Base-by-base conservation (phyloP, 2,329 filamentous ascomycete species). In the Fusarium decemcellulare region DNA sequence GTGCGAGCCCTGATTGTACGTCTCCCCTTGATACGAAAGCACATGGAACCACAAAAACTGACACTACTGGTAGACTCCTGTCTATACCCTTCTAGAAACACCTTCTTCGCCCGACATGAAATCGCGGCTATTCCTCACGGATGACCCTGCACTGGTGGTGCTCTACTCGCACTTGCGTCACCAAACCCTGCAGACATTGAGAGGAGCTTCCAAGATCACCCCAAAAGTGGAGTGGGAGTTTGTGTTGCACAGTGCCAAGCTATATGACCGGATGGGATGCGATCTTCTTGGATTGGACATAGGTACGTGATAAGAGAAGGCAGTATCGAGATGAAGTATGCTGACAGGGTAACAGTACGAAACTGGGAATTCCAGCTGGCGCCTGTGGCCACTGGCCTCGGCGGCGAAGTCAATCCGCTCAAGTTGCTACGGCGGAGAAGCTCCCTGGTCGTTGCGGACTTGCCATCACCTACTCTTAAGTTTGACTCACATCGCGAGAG, bases 251-350 rank as follows among this genome's bases (percentile, higher is more conserved):
- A 97, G 93, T 56, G 93, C 94, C 15, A 87, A 90, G 57, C 84
- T 96, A 16, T 98, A 95, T 76, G 92, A 92, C 77, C 91, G 93
- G 9, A 98, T 96, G 95, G 95, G 96, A 4, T 97, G 96, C 76
- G 95, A 98, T 79, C 80, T 97, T 9, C 87, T 98, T 0, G 96
- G 95, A 1, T 83, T 98, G 6, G 93, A 97, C 74, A 83, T 98
- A 7, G 92, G 91, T 92, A 85, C 79, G 82, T 62, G 46, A 18
- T 9, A 14, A 9, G 37, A 29, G 29, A 27, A n/a, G 36, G 16
- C 29, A 23, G 23, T 23, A 23, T 23, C 18, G 14, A 14, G 15
- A 27, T 16, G 9, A 42, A 12, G 14, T 39, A 37, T 36, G 51
- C 68, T 78, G 56, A 77, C 58, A n/a, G 12, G 18, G 6, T 29